Percentiles rank a stretch among this genome's conserved stretches.
These are phyloP conservation scores for Cocos nucifera DNA, from an alignment of 176 grass and related monocot species.

Conservation along the genomic window DNA sequence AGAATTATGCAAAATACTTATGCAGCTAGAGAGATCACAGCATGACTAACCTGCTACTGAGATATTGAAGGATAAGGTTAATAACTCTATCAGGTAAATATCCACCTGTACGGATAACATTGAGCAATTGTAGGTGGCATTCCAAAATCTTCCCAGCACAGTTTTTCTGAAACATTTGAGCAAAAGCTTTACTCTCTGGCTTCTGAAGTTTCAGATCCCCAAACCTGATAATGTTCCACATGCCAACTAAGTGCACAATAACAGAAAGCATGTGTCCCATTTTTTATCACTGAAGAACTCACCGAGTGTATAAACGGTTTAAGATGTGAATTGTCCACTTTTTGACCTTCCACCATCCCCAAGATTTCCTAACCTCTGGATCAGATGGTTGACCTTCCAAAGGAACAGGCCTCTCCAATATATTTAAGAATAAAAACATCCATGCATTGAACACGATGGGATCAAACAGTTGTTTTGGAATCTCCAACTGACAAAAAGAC, in stretches of 20 bases:
- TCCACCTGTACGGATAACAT: slow-evolving; percentile 72
- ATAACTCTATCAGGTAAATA: slow-evolving; percentile 90
- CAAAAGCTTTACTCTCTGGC: slow-evolving; percentile 82
- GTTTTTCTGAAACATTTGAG: slow-evolving; percentile 90
- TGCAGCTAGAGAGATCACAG: not conserved
- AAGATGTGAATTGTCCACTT: slow-evolving; percentile 21
- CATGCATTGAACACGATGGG: slow-evolving; percentile 70
- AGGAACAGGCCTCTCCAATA: slow-evolving; percentile 16
- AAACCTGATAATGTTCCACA: slow-evolving; percentile 42
- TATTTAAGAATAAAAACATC: slow-evolving; percentile 38
- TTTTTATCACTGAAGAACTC: not conserved
- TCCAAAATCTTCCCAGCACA: slow-evolving; percentile 82
- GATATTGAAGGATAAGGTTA: slow-evolving; percentile 95
- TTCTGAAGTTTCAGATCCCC: slow-evolving; percentile 93
- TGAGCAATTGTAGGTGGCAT: slow-evolving; percentile 76
- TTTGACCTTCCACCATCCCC: slow-evolving; percentile 18
- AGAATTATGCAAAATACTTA: no score
- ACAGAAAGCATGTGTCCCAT: not conserved
- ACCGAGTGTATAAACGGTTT: slow-evolving; percentile 18
- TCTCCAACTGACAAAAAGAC: slow-evolving; percentile 59
- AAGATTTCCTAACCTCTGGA: slow-evolving; percentile 1
- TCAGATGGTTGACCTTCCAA: slow-evolving; percentile 9
- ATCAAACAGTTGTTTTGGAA: slow-evolving; percentile 71
- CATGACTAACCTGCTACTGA: slow-evolving; percentile 68
- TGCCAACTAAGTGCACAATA: no score